These are phyloP conservation scores for Hyphopichia khmerensis DNA, from an alignment of 1,139 yeast species.

Conservation along the genomic window DNA sequence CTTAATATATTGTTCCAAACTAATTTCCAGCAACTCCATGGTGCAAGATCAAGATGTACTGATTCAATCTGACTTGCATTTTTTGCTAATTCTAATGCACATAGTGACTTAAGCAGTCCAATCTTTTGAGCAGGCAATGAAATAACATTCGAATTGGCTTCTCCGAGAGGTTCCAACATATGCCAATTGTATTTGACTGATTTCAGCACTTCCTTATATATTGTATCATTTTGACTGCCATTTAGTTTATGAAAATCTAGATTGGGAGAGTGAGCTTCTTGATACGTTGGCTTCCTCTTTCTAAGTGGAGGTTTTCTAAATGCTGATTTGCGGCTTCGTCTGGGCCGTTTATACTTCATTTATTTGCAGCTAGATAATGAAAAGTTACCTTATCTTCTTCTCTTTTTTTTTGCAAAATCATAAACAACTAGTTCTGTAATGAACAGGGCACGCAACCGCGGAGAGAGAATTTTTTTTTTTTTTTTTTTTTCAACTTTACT, in stretches of 20 bases:
- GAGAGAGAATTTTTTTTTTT: not conserved
- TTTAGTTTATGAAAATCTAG: not conserved
- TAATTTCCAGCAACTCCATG: slow-evolving; percentile 28
- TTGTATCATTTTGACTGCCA: not conserved
- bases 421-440: not conserved
- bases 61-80: slow-evolving; percentile 22
- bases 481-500: not conserved
- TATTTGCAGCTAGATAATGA: not conserved
- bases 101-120: slow-evolving; percentile 17
- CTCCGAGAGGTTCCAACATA: not conserved
- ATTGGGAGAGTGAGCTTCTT: not conserved
- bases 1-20: slow-evolving; percentile 34
- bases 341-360: not conserved
- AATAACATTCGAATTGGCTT: not conserved
- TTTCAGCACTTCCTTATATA: slow-evolving; percentile 3
- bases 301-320: not conserved
- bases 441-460: not conserved
- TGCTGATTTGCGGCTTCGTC: slow-evolving; percentile 3
- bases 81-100: slow-evolving; percentile 30
- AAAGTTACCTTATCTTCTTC: not conserved
- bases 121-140: not conserved
- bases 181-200: slow-evolving; percentile 3
- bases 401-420: not conserved
- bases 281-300: slow-evolving; percentile 2
- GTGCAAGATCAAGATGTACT: slow-evolving; percentile 20